These are phyloP conservation scores for Mycena leptocephala DNA, from an alignment of 768 basidiomycete genomes.

Conservation along the genomic window DNA sequence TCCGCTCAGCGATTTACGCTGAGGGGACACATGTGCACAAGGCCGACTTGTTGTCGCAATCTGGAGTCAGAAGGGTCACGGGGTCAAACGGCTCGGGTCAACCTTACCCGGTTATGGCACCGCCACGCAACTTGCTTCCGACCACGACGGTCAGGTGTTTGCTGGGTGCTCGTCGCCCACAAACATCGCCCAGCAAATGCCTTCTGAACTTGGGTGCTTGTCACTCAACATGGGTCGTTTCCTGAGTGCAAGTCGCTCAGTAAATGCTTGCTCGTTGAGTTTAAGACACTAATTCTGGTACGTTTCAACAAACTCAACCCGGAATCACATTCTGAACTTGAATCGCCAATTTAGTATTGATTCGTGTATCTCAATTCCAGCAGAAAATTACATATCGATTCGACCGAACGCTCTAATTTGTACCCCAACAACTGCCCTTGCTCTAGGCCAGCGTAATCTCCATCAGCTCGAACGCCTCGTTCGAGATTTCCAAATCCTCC, in stretches of 20 bases:
- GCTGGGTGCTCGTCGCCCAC: constrained; percentile 6
- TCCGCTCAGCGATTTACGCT: no score
- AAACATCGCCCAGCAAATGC: constrained; percentile 11
- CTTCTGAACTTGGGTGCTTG: neutral
- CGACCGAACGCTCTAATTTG: neutral
- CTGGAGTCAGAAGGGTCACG: no score
- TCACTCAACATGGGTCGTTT: neutral
- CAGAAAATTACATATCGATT: neutral
- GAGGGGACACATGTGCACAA: no score
- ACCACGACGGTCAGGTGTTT: neutral
- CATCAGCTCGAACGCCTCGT: neutral
- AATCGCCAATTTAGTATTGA: neutral
- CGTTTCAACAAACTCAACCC: no score
- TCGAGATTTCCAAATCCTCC: neutral
- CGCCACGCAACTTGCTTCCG: neutral
- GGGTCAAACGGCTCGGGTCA: no score
- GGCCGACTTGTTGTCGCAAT: no score
- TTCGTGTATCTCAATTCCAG: neutral
- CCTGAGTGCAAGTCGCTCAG: no score
- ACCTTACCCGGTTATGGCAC: no score
- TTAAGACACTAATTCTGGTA: no score
- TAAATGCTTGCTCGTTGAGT: no score
- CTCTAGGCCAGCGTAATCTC: neutral
- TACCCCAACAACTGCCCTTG: neutral
- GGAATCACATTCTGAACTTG: no score